Evolutionary conservation across 805 yeast genomes (phyloP), one percentile per base, ranked within the genome.

Genomic region (Blastobotrys robertii): DNA sequence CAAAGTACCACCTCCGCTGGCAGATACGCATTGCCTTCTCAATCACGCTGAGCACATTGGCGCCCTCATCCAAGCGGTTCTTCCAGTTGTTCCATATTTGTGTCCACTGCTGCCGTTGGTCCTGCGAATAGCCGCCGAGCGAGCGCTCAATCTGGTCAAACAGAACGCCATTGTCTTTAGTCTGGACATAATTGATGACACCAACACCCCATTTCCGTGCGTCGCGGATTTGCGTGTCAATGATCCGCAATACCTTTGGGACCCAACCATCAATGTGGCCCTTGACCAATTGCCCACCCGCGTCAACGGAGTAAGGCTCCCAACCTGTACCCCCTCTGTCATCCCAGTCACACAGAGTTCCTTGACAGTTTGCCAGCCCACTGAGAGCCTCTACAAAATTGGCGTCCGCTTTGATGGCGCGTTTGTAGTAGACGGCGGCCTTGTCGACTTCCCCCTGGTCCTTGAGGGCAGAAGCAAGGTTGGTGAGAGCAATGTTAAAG

Each of bases 401-500:
- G 4, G 61, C 57, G 30, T 56, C 53, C 9, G 47, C 53, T n/a
- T 48, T 46, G 3, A 59, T 59, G 1, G 64, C 64, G 10, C 57
- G 46, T 3, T 49, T 33, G 44, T 57, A 60, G 36, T 52, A 60
- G 8, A 39, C 39, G n/a, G 54, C 58, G 4, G 64, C 64, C 25
- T 48, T 50, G 13, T 47, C 58, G n/a, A 53, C 44, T 7, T 55
- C 44, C 7, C 63, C 62, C 36, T 50, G 55, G 43, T 59, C 64
- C 42, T 53, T 57, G 22, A 58, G 48, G 5, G 61, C 56, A 11
- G 55, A 50, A n/a, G 63, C 64, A 4, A 60, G 50, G 35, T 59
- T 59, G 12, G 60, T 55, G 7, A 59, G 49, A 11, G 64, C 64
- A 30, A 59, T 57, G 38, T 50, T 52, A 33, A 59, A 59, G 31